Percentiles rank a stretch among this genome's conserved stretches.
Evolutionary conservation across 164 flowering plant genomes (phyloP).

Genomic region (Taxillus chinensis): DNA sequence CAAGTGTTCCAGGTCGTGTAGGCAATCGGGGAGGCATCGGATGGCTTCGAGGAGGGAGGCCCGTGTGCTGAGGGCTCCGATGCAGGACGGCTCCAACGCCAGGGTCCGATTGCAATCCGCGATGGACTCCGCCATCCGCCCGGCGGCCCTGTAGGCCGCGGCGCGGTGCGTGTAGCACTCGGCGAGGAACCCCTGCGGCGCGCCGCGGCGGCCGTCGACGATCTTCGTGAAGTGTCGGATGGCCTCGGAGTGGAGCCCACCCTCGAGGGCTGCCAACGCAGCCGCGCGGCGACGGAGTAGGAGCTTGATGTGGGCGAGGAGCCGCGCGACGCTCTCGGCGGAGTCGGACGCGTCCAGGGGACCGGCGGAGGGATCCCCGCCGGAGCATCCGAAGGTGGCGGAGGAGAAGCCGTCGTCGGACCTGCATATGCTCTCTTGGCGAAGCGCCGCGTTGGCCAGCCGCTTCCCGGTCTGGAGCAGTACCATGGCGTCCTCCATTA

Average conservation of each 20-base stretch:
- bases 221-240: conserved; percentile 90
- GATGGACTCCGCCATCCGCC: conserved; percentile 76
- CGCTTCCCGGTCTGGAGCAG: conserved; percentile 93
- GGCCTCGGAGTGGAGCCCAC: conserved; percentile 83
- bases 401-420: conserved; percentile 79
- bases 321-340: conserved; percentile 36
- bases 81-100: conserved; percentile 66
- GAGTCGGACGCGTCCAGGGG: conserved; percentile 47
- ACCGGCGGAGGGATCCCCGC: conserved; percentile 16
- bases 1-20: conserved; percentile 91
- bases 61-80: conserved; percentile 62
- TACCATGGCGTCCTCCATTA: conserved; percentile 94
- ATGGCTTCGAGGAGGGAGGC: conserved; percentile 65
- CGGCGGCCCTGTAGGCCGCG: conserved; percentile 49
- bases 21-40: conserved; percentile 66
- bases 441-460: conserved; percentile 64
- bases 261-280: conserved; percentile 84
- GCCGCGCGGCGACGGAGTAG: conserved; percentile 84
- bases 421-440: conserved; percentile 67
- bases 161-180: conserved; percentile 87
- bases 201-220: conserved; percentile 71
- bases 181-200: conserved; percentile 80
- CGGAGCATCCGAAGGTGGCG: conserved; percentile 16
- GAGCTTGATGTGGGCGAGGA: conserved; percentile 72
- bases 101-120: conserved; percentile 80